Evolutionary conservation across 2,329 filamentous ascomycete species (phyloP).

Genomic region (Hypomyces rosellus): DNA sequence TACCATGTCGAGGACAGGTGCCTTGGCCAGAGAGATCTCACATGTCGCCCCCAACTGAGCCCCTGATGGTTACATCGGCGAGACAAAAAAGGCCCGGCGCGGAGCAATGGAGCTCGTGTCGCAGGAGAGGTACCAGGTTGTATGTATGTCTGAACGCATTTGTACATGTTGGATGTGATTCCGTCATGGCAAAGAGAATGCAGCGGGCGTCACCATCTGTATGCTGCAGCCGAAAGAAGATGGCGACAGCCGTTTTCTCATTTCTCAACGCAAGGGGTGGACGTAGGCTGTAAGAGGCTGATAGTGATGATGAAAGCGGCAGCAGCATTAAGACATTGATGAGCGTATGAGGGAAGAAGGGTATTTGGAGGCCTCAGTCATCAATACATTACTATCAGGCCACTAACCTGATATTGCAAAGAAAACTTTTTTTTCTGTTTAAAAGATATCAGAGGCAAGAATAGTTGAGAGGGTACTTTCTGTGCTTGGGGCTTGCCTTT

Average conservation of each 20-base stretch:
- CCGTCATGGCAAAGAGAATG: no score
- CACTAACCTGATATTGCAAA: not conserved
- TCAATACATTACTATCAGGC: not conserved
- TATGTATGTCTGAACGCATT: no score
- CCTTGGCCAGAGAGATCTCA: constrained; percentile 16
- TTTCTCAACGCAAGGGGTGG: no score
- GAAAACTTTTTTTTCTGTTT: no score
- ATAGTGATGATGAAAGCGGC: not conserved
- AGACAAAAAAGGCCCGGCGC: constrained; percentile 15
- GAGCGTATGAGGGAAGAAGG: no score
- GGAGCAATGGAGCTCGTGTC: constrained; percentile 11
- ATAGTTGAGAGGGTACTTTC: no score
- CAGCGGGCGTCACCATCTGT: no score
- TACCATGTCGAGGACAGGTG: constrained; percentile 8
- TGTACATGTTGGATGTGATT: not conserved
- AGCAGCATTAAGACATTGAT: not conserved
- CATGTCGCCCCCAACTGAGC: constrained; percentile 12
- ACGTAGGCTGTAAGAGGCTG: not conserved
- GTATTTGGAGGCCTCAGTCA: not conserved
- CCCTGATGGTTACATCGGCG: constrained; percentile 22
- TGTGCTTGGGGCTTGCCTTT: no score
- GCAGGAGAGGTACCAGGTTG: no score
- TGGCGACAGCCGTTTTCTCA: no score
- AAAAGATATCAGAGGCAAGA: no score
- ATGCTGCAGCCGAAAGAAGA: not conserved